Percentiles rank a stretch among this genome's conserved stretches.
Evolutionary conservation across 768 basidiomycete genomes (phyloP).

Genomic region (Infundibulicybe gibba): DNA sequence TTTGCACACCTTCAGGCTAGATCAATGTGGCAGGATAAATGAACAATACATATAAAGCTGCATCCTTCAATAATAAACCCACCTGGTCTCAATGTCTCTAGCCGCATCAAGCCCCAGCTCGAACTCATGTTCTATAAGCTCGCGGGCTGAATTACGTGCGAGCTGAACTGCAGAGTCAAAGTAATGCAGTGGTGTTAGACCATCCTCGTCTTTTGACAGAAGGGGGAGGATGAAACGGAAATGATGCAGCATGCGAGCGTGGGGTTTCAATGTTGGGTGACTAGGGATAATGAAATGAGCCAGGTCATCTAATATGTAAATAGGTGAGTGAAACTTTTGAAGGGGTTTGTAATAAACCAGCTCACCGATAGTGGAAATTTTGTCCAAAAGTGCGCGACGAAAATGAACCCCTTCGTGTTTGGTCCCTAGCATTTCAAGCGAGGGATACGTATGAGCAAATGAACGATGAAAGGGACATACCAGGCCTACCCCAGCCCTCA

Average conservation of each 20-base stretch:
- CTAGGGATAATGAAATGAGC: slow-evolving; percentile 73
- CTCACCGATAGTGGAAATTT: slow-evolving; percentile 67
- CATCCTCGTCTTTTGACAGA: slow-evolving; percentile 53
- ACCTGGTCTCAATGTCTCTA: slow-evolving; percentile 60
- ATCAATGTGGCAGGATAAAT: not conserved
- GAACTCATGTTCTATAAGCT: slow-evolving; percentile 69
- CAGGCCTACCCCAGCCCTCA: slow-evolving; percentile 75
- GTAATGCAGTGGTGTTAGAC: slow-evolving; percentile 67
- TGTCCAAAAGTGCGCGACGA: slow-evolving; percentile 66
- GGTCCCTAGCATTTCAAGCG: slow-evolving; percentile 36
- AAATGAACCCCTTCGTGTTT: slow-evolving; percentile 60
- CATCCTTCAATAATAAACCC: slow-evolving; percentile 14
- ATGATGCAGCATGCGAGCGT: slow-evolving; percentile 75
- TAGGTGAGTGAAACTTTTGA: not conserved
- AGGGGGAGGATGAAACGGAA: slow-evolving; percentile 75
- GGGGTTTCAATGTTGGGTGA: slow-evolving; percentile 66
- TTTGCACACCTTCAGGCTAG: slow-evolving; percentile 60
- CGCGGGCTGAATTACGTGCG: slow-evolving; percentile 54
- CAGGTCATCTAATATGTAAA: slow-evolving; percentile 46
- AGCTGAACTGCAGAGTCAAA: slow-evolving; percentile 78
- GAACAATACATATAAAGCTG: not conserved
- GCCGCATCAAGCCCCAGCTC: slow-evolving; percentile 59
- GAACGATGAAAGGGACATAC: slow-evolving; percentile 28
- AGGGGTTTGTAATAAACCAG: slow-evolving; percentile 5
- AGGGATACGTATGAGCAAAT: not conserved